phyloP scores from a whole-genome alignment of 2,329 filamentous ascomycete species.

The Botrytis squamosa region DNA sequence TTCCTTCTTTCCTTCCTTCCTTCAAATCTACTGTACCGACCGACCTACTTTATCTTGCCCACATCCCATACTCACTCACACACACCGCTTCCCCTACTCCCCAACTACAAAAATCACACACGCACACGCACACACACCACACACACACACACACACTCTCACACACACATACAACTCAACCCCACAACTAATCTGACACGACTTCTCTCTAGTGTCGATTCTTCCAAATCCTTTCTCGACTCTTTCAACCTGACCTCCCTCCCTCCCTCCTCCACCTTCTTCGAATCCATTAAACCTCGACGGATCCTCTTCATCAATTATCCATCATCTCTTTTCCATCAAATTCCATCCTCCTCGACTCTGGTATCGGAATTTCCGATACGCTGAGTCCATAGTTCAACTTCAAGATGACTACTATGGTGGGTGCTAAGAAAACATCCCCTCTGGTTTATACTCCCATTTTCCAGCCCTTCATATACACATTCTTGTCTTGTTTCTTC shows the following conservation, averaged over 20 bases:
- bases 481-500: constrained; percentile 32
- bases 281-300: neutral
- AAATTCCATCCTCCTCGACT: constrained; percentile 17
- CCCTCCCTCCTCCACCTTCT: neutral
- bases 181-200: constrained; percentile 10
- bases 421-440: constrained; percentile 45
- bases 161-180: neutral
- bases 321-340: neutral
- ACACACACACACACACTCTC: too few relatives aligned
- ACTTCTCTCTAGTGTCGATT: constrained; percentile 16
- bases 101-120: neutral
- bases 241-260: neutral
- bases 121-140: neutral
- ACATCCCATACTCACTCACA: constrained; percentile 1
- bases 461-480: constrained; percentile 37
- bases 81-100: constrained; percentile 5
- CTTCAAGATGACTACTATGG: constrained; percentile 62
- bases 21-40: constrained; percentile 13
- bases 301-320: neutral
- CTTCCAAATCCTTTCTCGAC: neutral
- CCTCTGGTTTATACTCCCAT: constrained; percentile 44
- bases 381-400: constrained; percentile 40
- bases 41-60: too few relatives aligned
- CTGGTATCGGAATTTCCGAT: constrained; percentile 36
- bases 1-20: constrained; percentile 2